Percentiles rank a stretch among this genome's conserved stretches.
Evolutionary conservation across 176 grass and related monocot genomes (phyloP).

Genomic region (Cocos nucifera): DNA sequence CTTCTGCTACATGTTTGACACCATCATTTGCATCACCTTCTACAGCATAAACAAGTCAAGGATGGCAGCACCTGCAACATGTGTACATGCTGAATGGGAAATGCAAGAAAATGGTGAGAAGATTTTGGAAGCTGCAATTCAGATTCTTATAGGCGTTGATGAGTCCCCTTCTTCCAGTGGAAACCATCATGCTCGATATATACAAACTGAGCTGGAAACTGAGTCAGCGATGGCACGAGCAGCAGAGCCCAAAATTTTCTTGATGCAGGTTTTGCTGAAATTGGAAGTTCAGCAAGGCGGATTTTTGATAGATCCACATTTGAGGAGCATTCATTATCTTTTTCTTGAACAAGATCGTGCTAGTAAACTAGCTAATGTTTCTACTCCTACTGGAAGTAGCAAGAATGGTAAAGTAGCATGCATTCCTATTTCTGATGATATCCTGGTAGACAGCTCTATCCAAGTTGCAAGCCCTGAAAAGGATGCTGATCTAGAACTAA

Average conservation of each 20-base stretch:
- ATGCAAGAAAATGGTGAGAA: constrained; percentile 9
- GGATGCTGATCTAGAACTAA: neutral
- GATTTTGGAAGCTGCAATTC: constrained; percentile 3
- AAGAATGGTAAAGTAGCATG: constrained; percentile 23
- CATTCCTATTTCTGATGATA: constrained; percentile 14
- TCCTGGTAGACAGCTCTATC: constrained; percentile 18
- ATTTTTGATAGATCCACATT: neutral
- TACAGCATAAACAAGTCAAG: constrained; percentile 27
- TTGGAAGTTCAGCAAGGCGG: neutral
- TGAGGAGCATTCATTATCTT: constrained; percentile 8
- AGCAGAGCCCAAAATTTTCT: constrained; percentile 3
- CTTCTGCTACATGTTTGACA: constrained; percentile 82
- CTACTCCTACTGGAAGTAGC: constrained; percentile 17
- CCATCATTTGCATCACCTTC: constrained; percentile 60
- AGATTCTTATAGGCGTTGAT: constrained; percentile 17
- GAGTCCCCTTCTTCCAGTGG: neutral
- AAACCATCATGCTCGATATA: constrained; percentile 1
- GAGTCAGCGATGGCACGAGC: constrained; percentile 6
- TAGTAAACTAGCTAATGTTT: constrained; percentile 9
- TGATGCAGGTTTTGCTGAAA: constrained; percentile 15
- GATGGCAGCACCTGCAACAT: constrained; percentile 23
- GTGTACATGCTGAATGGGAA: neutral
- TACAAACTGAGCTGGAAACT: neutral
- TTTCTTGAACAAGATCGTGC: constrained; percentile 20
- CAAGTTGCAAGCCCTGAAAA: constrained; percentile 14